Percentiles rank a stretch among this genome's conserved stretches.
Conservation (phyloP, 139 green algal genomes). For the Tetraselmis chui region DNA sequence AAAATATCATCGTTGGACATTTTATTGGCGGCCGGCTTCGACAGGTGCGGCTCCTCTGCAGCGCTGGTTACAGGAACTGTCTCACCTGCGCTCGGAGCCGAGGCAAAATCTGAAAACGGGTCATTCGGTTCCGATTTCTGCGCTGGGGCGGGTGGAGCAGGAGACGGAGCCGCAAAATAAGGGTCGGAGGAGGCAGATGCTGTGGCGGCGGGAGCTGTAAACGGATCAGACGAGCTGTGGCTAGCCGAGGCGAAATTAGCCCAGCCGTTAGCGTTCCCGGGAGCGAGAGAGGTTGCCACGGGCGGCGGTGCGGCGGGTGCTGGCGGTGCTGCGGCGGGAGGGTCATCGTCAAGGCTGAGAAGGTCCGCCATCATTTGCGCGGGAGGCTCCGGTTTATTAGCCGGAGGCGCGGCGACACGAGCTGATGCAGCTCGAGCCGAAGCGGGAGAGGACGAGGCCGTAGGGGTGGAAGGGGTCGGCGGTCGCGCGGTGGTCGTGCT, state of each 20-base stretch:
- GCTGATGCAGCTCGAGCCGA: not conserved
- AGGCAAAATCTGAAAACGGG: not conserved
- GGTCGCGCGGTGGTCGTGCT: too few relatives aligned
- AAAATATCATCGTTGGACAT: not conserved
- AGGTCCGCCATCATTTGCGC: constrained; percentile 14
- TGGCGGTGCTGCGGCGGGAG: not conserved
- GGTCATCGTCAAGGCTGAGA: constrained; percentile 17
- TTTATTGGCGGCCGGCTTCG: too few relatives aligned
- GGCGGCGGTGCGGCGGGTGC: not conserved
- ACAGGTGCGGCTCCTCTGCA: too few relatives aligned
- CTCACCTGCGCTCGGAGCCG: not conserved
- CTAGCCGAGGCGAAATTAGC: too few relatives aligned
- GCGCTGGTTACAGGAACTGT: too few relatives aligned
- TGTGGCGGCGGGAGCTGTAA: too few relatives aligned
- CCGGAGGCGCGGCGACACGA: not conserved
- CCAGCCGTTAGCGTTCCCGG: too few relatives aligned
- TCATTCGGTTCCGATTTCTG: not conserved
- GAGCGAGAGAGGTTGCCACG: too few relatives aligned
- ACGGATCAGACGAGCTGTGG: too few relatives aligned
- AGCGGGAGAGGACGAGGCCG: not conserved
- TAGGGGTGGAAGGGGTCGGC: too few relatives aligned
- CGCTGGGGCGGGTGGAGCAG: not conserved
- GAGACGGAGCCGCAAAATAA: not conserved
- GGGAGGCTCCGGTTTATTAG: not conserved
- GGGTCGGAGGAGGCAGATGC: not conserved